Conservation (phyloP, 192 early-diverging fungal genomes). For the Linnemannia elongata region DNA sequence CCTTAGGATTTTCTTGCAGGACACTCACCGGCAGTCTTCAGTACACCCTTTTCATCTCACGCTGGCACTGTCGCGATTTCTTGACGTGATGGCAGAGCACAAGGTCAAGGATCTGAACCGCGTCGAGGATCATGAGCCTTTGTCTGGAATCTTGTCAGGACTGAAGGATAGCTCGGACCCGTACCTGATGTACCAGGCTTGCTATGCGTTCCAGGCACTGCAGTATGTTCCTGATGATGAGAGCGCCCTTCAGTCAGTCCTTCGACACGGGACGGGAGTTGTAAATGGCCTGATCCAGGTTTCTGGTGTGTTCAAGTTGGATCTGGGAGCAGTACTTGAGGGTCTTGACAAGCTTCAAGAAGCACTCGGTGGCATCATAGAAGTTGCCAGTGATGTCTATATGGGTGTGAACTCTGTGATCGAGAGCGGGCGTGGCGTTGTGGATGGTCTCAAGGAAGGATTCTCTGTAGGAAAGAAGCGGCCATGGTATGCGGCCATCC, state of each 20-base stretch:
- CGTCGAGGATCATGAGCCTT: background rate
- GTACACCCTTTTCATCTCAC: background rate
- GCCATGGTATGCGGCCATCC: too few species aligned
- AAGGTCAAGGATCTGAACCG: constrained; percentile 4
- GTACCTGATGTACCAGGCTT: background rate
- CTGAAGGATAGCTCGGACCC: background rate
- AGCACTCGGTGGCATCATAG: background rate
- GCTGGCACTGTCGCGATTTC: background rate
- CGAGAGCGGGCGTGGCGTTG: background rate
- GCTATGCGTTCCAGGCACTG: background rate
- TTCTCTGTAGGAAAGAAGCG: too few species aligned
- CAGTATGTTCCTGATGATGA: constrained; percentile 8
- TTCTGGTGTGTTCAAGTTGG: background rate
- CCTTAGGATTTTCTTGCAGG: background rate
- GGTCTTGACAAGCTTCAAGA: background rate
- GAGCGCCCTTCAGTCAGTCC: background rate
- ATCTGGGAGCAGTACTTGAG: background rate
- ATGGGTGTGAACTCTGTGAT: background rate
- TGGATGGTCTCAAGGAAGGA: background rate
- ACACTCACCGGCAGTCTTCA: background rate
- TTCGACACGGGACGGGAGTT: background rate
- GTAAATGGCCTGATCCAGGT: background rate
- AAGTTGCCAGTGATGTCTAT: too few species aligned
- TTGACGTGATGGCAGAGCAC: constrained; percentile 4
- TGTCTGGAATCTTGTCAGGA: background rate